A percentile compares a stretch with the other conserved stretches of the same genome.
These are phyloP conservation scores for Xerocomellus amylosporus DNA, from an alignment of 768 basidiomycete genomes.

Conservation along the genomic window DNA sequence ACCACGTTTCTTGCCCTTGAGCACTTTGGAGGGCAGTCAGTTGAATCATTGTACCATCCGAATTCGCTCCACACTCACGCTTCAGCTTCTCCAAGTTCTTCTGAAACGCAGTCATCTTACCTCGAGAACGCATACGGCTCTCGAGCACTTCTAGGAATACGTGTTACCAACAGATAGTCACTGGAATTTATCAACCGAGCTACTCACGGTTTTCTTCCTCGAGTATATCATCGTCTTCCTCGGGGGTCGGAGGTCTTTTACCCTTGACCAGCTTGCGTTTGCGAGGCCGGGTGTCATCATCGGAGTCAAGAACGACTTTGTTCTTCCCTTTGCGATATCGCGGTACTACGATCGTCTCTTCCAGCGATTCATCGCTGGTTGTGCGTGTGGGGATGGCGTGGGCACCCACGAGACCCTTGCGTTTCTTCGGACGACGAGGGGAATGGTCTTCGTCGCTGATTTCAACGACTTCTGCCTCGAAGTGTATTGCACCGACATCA, in stretches of 20 bases:
- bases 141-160: conserved; percentile 54
- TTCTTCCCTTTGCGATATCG: conserved; percentile 23
- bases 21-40: conserved; percentile 10
- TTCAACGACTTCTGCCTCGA: conserved; percentile 38
- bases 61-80: conserved; percentile 37
- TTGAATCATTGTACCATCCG: not conserved
- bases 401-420: conserved; percentile 9
- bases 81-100: conserved; percentile 64
- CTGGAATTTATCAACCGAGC: not conserved
- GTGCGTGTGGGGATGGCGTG: conserved; percentile 12
- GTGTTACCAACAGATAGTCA: not conserved
- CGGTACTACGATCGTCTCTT: conserved; percentile 17
- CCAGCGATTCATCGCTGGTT: conserved; percentile 24
- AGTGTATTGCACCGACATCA: conserved; percentile 50
- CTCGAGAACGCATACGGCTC: conserved; percentile 57
- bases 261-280: conserved; percentile 45
- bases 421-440: conserved; percentile 26
- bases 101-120: conserved; percentile 59
- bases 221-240: conserved; percentile 42
- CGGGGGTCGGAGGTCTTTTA: conserved; percentile 40
- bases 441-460: conserved; percentile 26
- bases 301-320: conserved; percentile 29
- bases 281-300: conserved; percentile 36
- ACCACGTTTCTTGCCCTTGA: conserved; percentile 45
- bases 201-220: conserved; percentile 54